Conservation (phyloP, 305 asterid genomes). For the Striga hermonthica region DNA sequence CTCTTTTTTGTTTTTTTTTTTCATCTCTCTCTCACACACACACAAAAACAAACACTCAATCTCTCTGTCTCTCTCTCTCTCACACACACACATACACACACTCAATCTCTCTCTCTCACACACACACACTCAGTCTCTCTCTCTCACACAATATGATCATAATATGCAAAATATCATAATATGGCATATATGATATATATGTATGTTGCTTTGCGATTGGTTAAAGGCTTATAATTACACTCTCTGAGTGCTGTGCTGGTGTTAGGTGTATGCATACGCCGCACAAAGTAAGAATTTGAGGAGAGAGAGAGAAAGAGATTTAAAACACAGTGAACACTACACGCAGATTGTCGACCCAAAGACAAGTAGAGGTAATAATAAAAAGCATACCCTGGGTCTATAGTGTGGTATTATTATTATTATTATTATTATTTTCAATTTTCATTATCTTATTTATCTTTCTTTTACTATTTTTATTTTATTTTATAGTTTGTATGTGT, state of each 20-base stretch:
- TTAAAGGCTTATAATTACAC: slow-evolving; percentile 46
- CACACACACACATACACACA: too few species aligned
- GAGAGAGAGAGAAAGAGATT: slow-evolving; percentile 26
- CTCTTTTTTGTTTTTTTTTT: neutral
- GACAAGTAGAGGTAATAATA: slow-evolving; percentile 33
- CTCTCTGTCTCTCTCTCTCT: too few species aligned
- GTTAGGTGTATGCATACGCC: slow-evolving; percentile 23
- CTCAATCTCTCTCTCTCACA: neutral
- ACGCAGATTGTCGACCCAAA: slow-evolving; percentile 76
- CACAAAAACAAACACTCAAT: too few species aligned
- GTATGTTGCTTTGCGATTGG: slow-evolving; percentile 53
- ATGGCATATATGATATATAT: slow-evolving; percentile 1
- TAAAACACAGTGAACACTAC: slow-evolving; percentile 53
- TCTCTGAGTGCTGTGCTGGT: slow-evolving; percentile 38
- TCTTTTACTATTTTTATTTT: neutral
- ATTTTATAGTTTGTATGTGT: slow-evolving; percentile 1
- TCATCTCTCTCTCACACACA: slow-evolving; percentile 37
- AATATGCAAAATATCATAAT: slow-evolving; percentile 29
- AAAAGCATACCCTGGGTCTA: neutral
- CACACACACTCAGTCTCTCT: too few species aligned
- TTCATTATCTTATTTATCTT: too few species aligned
- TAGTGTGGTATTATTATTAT: neutral
- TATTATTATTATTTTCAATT: neutral
- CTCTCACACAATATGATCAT: too few species aligned
- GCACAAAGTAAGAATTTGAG: slow-evolving; percentile 26